Conservation (phyloP, 2,329 filamentous ascomycete genomes). For the Penicillium sp. region DNA sequence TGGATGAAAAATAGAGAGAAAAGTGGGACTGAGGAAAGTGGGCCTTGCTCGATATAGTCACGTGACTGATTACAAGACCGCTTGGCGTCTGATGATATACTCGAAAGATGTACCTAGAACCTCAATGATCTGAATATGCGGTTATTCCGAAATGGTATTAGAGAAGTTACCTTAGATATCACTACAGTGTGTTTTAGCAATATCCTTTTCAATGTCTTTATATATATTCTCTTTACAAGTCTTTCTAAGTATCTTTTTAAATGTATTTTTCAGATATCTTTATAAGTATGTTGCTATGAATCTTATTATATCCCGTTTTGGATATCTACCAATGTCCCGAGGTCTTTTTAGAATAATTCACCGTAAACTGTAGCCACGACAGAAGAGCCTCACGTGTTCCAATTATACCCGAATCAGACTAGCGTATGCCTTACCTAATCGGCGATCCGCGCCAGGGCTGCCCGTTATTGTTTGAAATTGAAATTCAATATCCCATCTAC, state of each 20-base stretch:
- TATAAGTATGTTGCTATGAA: too few species aligned
- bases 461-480: slow-evolving; percentile 15
- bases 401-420: slow-evolving; percentile 19
- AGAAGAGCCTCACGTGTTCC: slow-evolving; percentile 22
- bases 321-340: not conserved
- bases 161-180: not conserved
- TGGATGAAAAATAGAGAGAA: not conserved
- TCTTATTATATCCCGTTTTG: too few species aligned
- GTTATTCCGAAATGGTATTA: not conserved
- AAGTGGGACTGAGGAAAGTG: not conserved
- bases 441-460: slow-evolving; percentile 15
- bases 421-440: slow-evolving; percentile 18
- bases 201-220: too few species aligned
- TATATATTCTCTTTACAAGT: too few species aligned
- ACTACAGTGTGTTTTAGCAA: not conserved
- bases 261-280: not conserved
- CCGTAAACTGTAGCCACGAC: too few species aligned
- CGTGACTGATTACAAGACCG: not conserved
- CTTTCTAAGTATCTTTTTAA: not conserved
- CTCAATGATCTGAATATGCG: not conserved
- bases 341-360: not conserved
- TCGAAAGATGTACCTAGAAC: not conserved
- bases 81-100: not conserved
- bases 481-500: slow-evolving; percentile 15
- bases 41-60: not conserved